Base-by-base conservation (phyloP, 2,329 filamentous ascomycete species). In the Lomentospora prolificans region DNA sequence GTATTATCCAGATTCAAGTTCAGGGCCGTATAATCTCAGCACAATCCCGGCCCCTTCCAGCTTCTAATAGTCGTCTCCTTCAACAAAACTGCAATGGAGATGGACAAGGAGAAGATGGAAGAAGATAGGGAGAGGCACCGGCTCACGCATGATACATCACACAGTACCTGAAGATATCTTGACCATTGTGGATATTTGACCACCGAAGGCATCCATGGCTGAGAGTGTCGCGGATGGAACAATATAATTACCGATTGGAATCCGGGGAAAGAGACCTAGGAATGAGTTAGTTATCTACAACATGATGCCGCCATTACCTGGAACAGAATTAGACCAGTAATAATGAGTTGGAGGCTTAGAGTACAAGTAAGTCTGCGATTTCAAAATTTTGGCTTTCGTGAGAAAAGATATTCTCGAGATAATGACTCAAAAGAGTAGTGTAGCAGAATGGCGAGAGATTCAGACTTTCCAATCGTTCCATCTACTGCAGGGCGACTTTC, bases 1-100 rank as follows among this genome's bases (percentile, higher is more conserved):
- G 89, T 89, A 94, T 94, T 92, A 92, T 91, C 89, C 87, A 89
- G 88, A 91, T 92, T 33, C 89, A 92, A 92, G 88, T 92, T 90
- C 52, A 75, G 78, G 77, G 86, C 89, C 88, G 89, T 94, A 87
- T 94, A 84, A 84, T 94, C 87, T 92, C 86, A 89, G 69, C 52
- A 33, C 52, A 10, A 30, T 24, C 31, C 31, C 30, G 17, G 22
- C 7, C 30, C 17, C 19, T 27, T 27, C 46, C 46, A 50, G 3
- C 36, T n/a, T n/a, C n/a, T n/a, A n/a, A n/a, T n/a, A n/a, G n/a
- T n/a, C n/a, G n/a, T n/a, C n/a, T n/a, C n/a, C n/a, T n/a, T n/a
- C n/a, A n/a, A n/a, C n/a, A n/a, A n/a, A n/a, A n/a, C n/a, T n/a
- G 44, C 44, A 12, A 17, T 17, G 44, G 22, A 48, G 44, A 48